Base-by-base conservation (phyloP, 2,329 filamentous ascomycete genomes). In the Fusarium nanum region DNA sequence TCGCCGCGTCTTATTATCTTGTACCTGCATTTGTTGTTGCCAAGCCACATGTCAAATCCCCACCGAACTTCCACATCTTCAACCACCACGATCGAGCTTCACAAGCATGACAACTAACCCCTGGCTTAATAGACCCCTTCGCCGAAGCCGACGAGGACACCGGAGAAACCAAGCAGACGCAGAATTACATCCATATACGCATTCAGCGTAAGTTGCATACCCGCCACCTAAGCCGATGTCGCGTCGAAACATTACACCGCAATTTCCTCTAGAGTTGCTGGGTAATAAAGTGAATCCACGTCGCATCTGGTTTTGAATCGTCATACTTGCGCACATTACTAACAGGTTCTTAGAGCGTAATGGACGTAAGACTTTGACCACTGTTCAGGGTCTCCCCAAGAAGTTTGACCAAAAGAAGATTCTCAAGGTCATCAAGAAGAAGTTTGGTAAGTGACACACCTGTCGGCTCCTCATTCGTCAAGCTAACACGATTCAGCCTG, bases 381-480 rank as follows among this genome's bases (percentile, higher is more conserved):
- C 96, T 78, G 94, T 99, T 80, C 95, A 98, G 89, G 96, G 96
- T 85, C 91, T 99, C 79, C 95, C 96, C 73, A 96, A 96, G 88
- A 98, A 98, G 83, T 98, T 98, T 81, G 95, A 98, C 86, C 94
- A 96, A 85, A 98, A 98, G 91, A 98, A 98, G 87, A 98, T 99
- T 82, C 91, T 99, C 79, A 98, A 98, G 88, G 94, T 97, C 84
- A 97, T 98, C 88, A 98, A 98, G 91, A 98, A 98, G 90, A 96
- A 97, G 83, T 98, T 98, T 80, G 92, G 92, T 94, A 88, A 70
- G 89, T 78, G 22, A 46, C n/a, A 42, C 4, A 8, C n/a, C 9
- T 40, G 37, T 20, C 45, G 20, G 27, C 28, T 37, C 46, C 11
- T 5, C 34, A 5, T 9, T 5, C 4, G n/a, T 18, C 10, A 30